Percentiles rank a stretch among this genome's conserved stretches.
These are phyloP conservation scores for Salvia splendens DNA, from an alignment of 257 asterid species.

Conservation along the genomic window DNA sequence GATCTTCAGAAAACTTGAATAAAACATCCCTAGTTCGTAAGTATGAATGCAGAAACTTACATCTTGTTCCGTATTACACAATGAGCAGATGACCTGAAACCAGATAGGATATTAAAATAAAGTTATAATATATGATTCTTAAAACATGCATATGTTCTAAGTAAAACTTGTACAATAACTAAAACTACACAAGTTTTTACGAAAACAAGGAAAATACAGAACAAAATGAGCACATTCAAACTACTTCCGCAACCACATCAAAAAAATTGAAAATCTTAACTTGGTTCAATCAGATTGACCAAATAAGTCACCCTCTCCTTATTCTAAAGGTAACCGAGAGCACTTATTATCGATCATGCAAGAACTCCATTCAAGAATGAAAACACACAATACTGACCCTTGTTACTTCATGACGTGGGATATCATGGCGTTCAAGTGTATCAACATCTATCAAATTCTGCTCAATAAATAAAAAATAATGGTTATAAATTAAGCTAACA, in stretches of 20 bases:
- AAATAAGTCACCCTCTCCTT: not conserved
- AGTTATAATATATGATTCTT: not conserved
- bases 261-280: not conserved
- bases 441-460: slow-evolving; percentile 69
- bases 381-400: slow-evolving; percentile 42
- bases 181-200: slow-evolving; percentile 3
- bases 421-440: slow-evolving; percentile 59
- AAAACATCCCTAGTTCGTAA: not conserved
- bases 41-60: slow-evolving; percentile 31
- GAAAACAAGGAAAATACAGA: not conserved
- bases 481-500: not conserved
- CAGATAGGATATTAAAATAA: slow-evolving; percentile 4
- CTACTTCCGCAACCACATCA: not conserved
- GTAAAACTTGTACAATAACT: not conserved
- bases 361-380: not conserved
- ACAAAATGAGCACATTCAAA: slow-evolving; percentile 16
- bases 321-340: not conserved
- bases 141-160: not conserved
- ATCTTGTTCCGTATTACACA: slow-evolving; percentile 46
- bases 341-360: not conserved
- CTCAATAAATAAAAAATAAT: slow-evolving; percentile 14
- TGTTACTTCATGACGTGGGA: slow-evolving; percentile 67
- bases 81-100: slow-evolving; percentile 45
- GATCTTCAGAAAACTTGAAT: not conserved
- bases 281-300: not conserved